Base-by-base conservation (phyloP, 2,329 filamentous ascomycete species). In the Neonectria sp. region DNA sequence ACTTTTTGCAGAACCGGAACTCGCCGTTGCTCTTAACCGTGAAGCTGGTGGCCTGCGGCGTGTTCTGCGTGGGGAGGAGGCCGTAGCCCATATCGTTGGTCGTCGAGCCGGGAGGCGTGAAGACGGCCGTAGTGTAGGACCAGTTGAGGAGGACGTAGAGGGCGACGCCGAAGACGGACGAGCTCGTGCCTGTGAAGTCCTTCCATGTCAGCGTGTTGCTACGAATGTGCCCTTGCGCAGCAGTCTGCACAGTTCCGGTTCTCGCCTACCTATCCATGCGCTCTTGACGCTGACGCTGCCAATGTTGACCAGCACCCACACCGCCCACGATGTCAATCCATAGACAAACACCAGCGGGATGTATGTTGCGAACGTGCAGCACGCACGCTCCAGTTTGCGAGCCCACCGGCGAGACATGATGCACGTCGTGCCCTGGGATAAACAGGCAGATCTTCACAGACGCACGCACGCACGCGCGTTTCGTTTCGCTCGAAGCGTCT, bases 1-100 rank as follows among this genome's bases (percentile, higher is more conserved):
- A 99, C 83, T 99, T 99, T 84, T 98, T 98, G 87, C 96, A 99
- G 84, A 92, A 98, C 62, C 96, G 90, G 59, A 93, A 83, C 75
- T 93, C 93, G 75, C 96, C 96, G 48, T 93, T 95, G 64, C 94
- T 92, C 82, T 96, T 99, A 77, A 98, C 96, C 1, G 95, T 98
- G 77, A 97, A 93, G 43, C 92, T 93, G 9, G 93, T 92, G 63
- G 91, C 87, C 57, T 71, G 79, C 71, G 74, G 87, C 7, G 88
- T 82, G 70, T 91, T 90, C 68, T 90, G 86, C 25, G 92, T 93
- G 1, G 95, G 95, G 51, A 98, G 86, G 53, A 92, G 90, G 79
- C 91, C 93, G 83, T 98, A 98, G 73, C 91, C 92, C 77, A 87
- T 82, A 66, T 86, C 84, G 78, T 86, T 87, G 35, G 88, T 90